Evolutionary conservation across 2,329 filamentous ascomycete species (phyloP).

Genomic region (Onygenales sp.): DNA sequence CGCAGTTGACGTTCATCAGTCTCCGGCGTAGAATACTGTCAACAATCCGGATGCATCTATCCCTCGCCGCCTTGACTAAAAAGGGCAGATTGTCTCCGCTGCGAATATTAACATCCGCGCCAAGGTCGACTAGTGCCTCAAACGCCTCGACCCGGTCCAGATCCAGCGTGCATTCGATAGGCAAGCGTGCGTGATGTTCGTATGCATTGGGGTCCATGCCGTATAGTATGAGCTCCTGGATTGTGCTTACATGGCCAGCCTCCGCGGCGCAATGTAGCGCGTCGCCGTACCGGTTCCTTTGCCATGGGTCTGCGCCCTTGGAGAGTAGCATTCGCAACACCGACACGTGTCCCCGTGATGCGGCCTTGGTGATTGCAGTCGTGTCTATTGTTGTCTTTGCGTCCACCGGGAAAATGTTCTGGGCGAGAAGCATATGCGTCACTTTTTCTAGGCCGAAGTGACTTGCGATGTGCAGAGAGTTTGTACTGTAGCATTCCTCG

Average conservation of each 20-base stretch:
- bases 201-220: not conserved
- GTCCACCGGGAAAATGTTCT: not conserved
- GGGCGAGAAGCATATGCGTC: not conserved
- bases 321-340: not conserved
- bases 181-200: not conserved
- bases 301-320: not conserved
- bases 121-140: not conserved
- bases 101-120: not conserved
- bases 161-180: constrained; percentile 1
- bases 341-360: not conserved
- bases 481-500: not conserved
- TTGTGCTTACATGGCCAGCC: not conserved
- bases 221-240: not conserved
- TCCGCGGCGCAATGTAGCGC: constrained; percentile 1
- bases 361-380: not conserved
- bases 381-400: not conserved
- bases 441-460: constrained; percentile 2
- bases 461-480: not conserved
- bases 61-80: not conserved
- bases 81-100: not conserved
- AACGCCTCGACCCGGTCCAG: not conserved
- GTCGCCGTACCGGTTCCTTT: not conserved
- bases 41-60: not conserved
- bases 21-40: not conserved
- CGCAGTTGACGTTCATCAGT: not conserved